phyloP scores from a whole-genome alignment of 2,329 filamentous ascomycete species.

The Clarireedia paspali region DNA sequence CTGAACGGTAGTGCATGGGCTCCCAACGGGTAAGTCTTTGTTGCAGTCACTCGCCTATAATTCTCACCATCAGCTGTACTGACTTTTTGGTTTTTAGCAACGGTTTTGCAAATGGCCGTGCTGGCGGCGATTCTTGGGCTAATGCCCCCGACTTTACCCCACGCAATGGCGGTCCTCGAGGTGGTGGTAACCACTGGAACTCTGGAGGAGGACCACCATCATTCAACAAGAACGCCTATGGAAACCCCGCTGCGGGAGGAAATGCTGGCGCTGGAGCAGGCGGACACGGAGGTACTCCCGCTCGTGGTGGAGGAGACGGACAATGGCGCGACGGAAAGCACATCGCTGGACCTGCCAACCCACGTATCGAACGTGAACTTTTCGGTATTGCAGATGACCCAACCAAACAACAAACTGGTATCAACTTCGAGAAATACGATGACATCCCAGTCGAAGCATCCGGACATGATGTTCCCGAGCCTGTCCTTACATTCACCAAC shows the following conservation, averaged over 20 bases:
- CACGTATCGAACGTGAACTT: constrained; percentile 87
- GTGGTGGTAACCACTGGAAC: constrained; percentile 33
- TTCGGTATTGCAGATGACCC: constrained; percentile 89
- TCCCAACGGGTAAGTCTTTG: constrained; percentile 40
- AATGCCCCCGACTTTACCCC: constrained; percentile 32
- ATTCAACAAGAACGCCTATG: constrained; percentile 53
- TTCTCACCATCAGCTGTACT: neutral
- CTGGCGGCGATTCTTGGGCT: constrained; percentile 28
- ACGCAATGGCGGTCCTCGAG: constrained; percentile 26
- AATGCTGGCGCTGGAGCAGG: constrained; percentile 14
- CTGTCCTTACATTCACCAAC: constrained; percentile 83
- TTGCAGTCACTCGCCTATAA: neutral
- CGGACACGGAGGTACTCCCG: constrained; percentile 36
- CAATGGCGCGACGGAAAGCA: constrained; percentile 98
- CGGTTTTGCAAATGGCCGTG: constrained; percentile 32
- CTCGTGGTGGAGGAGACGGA: constrained; percentile 85
- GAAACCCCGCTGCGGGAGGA: constrained; percentile 21
- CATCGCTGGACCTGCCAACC: constrained; percentile 79
- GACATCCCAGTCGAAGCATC: constrained; percentile 98
- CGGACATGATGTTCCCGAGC: constrained; percentile 85
- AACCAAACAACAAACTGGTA: constrained; percentile 91
- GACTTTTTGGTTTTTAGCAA: constrained; percentile 34
- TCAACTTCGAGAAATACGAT: constrained; percentile 99
- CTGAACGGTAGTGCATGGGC: constrained; percentile 58
- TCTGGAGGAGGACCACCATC: constrained; percentile 8